Conservation (phyloP, 2,329 filamentous ascomycete species). For the Chrysoporthe puriensis region DNA sequence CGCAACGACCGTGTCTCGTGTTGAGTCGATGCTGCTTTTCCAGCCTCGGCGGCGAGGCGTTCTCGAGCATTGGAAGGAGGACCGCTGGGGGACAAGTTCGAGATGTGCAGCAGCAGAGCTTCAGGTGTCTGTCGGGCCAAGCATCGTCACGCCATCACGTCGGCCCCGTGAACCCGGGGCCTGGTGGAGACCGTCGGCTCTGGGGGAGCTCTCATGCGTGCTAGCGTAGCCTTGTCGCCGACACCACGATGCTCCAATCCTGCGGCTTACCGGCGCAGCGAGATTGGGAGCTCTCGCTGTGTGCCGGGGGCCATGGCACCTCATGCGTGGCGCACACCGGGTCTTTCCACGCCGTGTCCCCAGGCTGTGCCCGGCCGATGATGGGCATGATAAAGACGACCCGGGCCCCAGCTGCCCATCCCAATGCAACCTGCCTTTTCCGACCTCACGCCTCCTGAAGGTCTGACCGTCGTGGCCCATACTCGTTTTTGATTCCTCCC, state of each 20-base stretch:
- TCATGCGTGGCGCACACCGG: not conserved
- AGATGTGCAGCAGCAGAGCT: not conserved
- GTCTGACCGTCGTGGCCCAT: not conserved
- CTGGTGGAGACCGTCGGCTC: not conserved
- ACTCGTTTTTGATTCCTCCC: not conserved
- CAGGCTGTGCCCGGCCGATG: slow-evolving; percentile 2
- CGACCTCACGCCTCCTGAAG: not conserved
- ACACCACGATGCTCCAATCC: not conserved
- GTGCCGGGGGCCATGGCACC: not conserved
- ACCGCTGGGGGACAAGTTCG: not conserved
- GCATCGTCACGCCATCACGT: not conserved
- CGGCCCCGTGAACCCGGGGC: not conserved
- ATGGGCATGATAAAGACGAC: slow-evolving; percentile 16
- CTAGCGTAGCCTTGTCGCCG: slow-evolving; percentile 1
- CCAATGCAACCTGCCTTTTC: slow-evolving; percentile 24
- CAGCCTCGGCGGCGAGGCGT: not conserved
- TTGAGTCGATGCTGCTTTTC: not conserved
- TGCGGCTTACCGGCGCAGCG: not conserved
- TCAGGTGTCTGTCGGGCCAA: not conserved
- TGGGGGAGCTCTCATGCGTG: not conserved
- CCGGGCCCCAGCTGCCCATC: slow-evolving; percentile 12
- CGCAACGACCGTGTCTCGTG: slow-evolving; percentile 4
- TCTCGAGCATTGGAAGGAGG: not conserved
- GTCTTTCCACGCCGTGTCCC: slow-evolving; percentile 6
- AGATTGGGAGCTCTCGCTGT: not conserved